Base-by-base conservation (phyloP, 2,329 filamentous ascomycete genomes). In the Pestalotiopsis sp. region DNA sequence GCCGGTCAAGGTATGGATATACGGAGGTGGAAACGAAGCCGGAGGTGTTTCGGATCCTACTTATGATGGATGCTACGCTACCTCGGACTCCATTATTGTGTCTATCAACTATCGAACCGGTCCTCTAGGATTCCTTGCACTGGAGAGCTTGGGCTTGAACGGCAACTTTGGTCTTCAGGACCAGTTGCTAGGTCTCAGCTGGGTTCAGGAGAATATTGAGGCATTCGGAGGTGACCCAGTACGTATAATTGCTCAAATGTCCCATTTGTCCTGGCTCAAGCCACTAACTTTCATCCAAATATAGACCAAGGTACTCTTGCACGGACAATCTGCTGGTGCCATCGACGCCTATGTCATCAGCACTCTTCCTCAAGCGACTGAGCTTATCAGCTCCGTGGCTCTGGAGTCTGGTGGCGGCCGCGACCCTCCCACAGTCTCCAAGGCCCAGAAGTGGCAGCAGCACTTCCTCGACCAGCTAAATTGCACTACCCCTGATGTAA, bases 111-210 rank as follows among this genome's bases (percentile, higher is more conserved):
- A 84, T 68, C 81, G 85, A 4, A 76, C 86, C 2, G 85, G 84
- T 0, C 80, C 81, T 0, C 78, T 86, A 20, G 85, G 85, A 1
- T 87, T 85, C 70, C 77, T 87, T 6, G 80, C 83, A 0, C 64
- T 74, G 20, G 52, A 70, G 4, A 81, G 81, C 40, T 78, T 83
- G 12, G 78, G 80, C 23, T 77, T 86, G 14, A 80, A 79, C 52
- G 78, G 85, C n/a, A 88, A 88, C 69, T 83, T 81, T 13, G 86
- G 84, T 1, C 73, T 86, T 4, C 79, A 85, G 25, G 85, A 88
- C 67, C 84, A 86, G 72, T 78, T 84, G 13, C 81, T 85, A 7
- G 83, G 80, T 2, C 73, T 88, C 3, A 75, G 81, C 57, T 87
- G 85, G 85, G 82, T 87, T 0, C 81, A 85, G 65, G 76, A 81